A percentile compares a stretch with the other conserved stretches of the same genome.
Conservation (phyloP, 164 flowering plant genomes). For the Vitis labrusca region DNA sequence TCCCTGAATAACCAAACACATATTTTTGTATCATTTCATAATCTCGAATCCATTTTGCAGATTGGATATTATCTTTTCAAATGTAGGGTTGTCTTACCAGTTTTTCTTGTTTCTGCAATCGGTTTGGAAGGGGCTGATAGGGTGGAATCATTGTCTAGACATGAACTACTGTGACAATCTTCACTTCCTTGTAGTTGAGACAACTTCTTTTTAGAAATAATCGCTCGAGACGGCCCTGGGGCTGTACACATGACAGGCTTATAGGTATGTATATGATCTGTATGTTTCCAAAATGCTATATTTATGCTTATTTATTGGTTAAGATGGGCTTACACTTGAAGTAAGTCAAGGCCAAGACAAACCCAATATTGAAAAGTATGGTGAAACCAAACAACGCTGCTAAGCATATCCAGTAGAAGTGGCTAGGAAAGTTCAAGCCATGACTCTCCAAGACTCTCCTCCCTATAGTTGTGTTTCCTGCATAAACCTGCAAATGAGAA, state of each 20-base stretch:
- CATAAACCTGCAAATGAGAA: slow-evolving; percentile 20
- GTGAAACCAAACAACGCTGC: slow-evolving; percentile 46
- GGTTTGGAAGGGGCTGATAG: not conserved
- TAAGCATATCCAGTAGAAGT: slow-evolving; percentile 57
- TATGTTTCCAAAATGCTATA: not conserved
- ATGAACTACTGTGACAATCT: slow-evolving; percentile 5
- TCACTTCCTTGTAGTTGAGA: slow-evolving; percentile 25
- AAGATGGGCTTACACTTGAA: slow-evolving; percentile 32
- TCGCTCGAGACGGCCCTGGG: slow-evolving; percentile 25
- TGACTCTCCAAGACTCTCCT: slow-evolving; percentile 14
- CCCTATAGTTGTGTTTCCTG: slow-evolving; percentile 34
- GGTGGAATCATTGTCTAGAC: slow-evolving; percentile 1
- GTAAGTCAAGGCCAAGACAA: slow-evolving; percentile 42
- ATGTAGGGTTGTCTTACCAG: slow-evolving; percentile 8
- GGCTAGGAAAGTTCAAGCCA: slow-evolving; percentile 33
- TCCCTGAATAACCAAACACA: slow-evolving; percentile 21
- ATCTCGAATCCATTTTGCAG: too few species aligned
- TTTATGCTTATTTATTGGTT: not conserved
- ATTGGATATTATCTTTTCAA: not conserved
- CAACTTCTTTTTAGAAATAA: slow-evolving; percentile 41
- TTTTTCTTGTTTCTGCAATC: slow-evolving; percentile 7
- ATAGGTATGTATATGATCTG: slow-evolving; percentile 1
- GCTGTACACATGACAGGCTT: slow-evolving; percentile 21
- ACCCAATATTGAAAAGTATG: slow-evolving; percentile 41
- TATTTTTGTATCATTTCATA: not conserved